Percentiles rank a stretch among this genome's conserved stretches.
Conservation (phyloP, 2,329 filamentous ascomycete genomes). For the Acrocalymma vagum region DNA sequence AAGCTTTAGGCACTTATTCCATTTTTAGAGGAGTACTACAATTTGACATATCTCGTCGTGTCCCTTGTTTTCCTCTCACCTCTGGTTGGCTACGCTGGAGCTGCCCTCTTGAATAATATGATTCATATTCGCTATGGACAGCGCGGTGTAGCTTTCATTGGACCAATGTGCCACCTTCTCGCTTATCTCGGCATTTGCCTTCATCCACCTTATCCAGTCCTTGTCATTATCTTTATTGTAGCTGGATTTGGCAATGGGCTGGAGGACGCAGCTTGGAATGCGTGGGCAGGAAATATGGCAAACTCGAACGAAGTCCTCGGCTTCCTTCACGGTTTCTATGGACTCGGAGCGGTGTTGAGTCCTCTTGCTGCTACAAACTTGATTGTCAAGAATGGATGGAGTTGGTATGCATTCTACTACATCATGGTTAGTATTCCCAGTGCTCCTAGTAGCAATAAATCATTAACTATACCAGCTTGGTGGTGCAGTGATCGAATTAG, state of each 20-base stretch:
- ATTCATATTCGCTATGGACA: conserved; percentile 72
- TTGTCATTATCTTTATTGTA: conserved; percentile 70
- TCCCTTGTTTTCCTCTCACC: conserved; percentile 72
- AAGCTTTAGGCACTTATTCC: conserved; percentile 15
- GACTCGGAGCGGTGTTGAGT: conserved; percentile 71
- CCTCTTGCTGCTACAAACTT: conserved; percentile 75
- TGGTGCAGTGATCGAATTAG: conserved; percentile 63
- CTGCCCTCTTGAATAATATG: conserved; percentile 68
- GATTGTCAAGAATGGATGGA: conserved; percentile 65
- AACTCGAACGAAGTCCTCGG: conserved; percentile 76
- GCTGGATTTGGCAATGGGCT: conserved; percentile 75
- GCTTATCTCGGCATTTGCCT: conserved; percentile 70
- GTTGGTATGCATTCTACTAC: conserved; percentile 79
- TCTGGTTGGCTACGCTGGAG: conserved; percentile 68
- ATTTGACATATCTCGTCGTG: conserved; percentile 66
- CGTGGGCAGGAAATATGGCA: conserved; percentile 73
- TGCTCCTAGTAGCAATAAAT: not conserved
- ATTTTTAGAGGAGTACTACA: conserved; percentile 67
- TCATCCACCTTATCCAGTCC: conserved; percentile 72
- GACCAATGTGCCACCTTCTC: conserved; percentile 66
- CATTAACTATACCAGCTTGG: conserved; percentile 37
- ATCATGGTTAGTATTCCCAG: conserved; percentile 64
- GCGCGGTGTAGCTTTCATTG: conserved; percentile 73
- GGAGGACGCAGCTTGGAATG: conserved; percentile 67
- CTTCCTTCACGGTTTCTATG: conserved; percentile 74